Evolutionary conservation across 345 rosid genomes (phyloP).

Genomic region (Citrus trifoliata): DNA sequence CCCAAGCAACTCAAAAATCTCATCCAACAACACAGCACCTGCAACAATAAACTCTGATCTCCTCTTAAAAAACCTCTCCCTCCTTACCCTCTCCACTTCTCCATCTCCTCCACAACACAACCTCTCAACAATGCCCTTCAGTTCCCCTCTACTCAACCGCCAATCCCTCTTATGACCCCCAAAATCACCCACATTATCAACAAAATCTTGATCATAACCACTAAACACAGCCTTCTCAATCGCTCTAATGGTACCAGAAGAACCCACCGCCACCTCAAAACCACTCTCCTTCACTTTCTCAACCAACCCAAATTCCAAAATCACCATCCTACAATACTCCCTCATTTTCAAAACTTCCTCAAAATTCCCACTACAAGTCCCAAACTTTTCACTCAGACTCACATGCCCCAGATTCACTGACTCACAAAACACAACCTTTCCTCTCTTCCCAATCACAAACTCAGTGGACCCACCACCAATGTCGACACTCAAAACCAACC

Average conservation of each 20-base stretch:
- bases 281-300: slow-evolving; percentile 42
- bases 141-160: slow-evolving; percentile 49
- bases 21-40: slow-evolving; percentile 65
- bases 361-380: background rate
- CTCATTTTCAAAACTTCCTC: slow-evolving; percentile 34
- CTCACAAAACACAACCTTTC: slow-evolving; percentile 39
- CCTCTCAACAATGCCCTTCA: slow-evolving; percentile 42
- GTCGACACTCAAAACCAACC: slow-evolving; percentile 48
- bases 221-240: slow-evolving; percentile 57
- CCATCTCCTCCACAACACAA: slow-evolving; percentile 46
- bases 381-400: slow-evolving; percentile 47
- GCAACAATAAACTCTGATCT: slow-evolving; percentile 69
- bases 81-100: slow-evolving; percentile 37
- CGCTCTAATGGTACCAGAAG: slow-evolving; percentile 63
- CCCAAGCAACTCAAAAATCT: slow-evolving; percentile 55
- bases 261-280: slow-evolving; percentile 59
- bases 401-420: slow-evolving; percentile 70
- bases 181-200: slow-evolving; percentile 16
- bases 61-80: slow-evolving; percentile 55
- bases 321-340: slow-evolving; percentile 33
- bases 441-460: slow-evolving; percentile 50
- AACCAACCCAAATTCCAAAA: slow-evolving; percentile 42
- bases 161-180: slow-evolving; percentile 50
- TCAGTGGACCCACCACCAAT: slow-evolving; percentile 83
- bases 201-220: slow-evolving; percentile 33